phyloP scores from a whole-genome alignment of 306 rosid species.

The Urtica urens region DNA sequence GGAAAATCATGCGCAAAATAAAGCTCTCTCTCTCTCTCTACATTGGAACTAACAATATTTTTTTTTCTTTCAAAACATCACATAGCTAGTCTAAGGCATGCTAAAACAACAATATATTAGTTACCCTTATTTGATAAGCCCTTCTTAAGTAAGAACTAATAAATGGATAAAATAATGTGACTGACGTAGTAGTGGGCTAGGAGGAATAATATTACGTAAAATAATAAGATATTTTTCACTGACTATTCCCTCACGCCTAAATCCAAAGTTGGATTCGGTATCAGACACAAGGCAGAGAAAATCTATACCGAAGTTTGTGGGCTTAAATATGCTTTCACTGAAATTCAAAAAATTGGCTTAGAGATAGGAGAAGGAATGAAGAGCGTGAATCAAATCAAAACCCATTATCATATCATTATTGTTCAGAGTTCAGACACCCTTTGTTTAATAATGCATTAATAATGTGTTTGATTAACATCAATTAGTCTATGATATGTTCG shows the following conservation, averaged over 20 bases:
- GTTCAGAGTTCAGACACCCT: conserved; percentile 5
- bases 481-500: too few species aligned
- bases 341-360: conserved; percentile 26
- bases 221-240: conserved; percentile 31
- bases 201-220: background rate
- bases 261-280: conserved; percentile 70
- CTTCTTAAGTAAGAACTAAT: background rate
- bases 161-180: background rate
- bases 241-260: conserved; percentile 56
- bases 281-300: conserved; percentile 22
- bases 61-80: too few species aligned
- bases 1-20: background rate
- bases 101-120: too few species aligned
- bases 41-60: background rate
- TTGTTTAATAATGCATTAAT: conserved; percentile 1
- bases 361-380: conserved; percentile 18
- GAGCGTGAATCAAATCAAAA: background rate
- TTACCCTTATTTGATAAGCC: background rate
- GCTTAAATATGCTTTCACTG: conserved; percentile 35
- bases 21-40: too few species aligned
- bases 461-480: conserved; percentile 6
- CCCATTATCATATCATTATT: conserved; percentile 18
- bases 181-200: background rate
- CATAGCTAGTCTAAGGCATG: background rate
- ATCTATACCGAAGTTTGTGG: conserved; percentile 47